Base-by-base conservation (phyloP, 2,329 filamentous ascomycete genomes). In the Xylaria sp. region DNA sequence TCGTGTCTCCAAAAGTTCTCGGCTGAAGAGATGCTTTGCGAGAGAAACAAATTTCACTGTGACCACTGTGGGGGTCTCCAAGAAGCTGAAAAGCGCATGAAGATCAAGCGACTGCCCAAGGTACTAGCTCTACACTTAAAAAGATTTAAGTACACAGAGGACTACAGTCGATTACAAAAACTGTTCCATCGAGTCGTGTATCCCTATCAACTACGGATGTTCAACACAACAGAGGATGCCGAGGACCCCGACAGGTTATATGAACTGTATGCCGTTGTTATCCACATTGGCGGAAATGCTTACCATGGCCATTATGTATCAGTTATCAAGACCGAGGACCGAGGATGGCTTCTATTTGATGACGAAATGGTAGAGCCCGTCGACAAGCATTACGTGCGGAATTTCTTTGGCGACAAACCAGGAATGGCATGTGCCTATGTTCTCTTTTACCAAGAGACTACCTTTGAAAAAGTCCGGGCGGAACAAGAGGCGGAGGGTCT, bases 291-390 rank as follows among this genome's bases (percentile, higher is more conserved):
- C 63, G 94, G 94, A 58, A 97, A 97, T 25, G 95, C 96, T 4
- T 98, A 98, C 77, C 96, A 99, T 78, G 96, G 96, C 3, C 96
- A 99, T 80, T 99, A 99, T 76, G 94, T 99, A 39, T 94, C 94
- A 5, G 96, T 99, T 64, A 94, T 99, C 84, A 99, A 99, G 82
- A 98, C 96, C 0, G 91, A 97, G 77, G 96, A 98, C 78, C 90
- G 93, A 63, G 96, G 96, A 34, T 99, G 96, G 96, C 84, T 99
- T 51, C 83, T 99, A 6, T 99, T 99, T 75, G 96, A 99, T 75
- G 96, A 99, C 76, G 96, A 99, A 82, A 94, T 98, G 89, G 96
- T 99, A 4, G 96, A 99, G 80, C 96, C 96, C 0, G 96, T 99
- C 5, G 94, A 98, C 80, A 98, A 98, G 81, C 91, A 92, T 78